Evolutionary conservation across 306 rosid genomes (phyloP), one percentile per base, ranked within the genome.

Genomic region (Acacia melanoxylon): DNA sequence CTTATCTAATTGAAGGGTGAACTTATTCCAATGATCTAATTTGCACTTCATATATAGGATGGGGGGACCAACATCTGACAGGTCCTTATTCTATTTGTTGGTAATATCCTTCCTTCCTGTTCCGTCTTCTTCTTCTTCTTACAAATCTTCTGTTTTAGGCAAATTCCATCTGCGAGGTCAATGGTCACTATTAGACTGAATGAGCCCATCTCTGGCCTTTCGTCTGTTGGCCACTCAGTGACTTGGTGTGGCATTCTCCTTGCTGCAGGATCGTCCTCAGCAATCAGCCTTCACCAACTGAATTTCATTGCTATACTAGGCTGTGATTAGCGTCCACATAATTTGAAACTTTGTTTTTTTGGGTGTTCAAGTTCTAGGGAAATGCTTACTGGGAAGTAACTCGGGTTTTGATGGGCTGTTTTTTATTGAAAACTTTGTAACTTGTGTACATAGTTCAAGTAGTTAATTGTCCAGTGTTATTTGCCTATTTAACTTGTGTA

Each of bases 11-110:
- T 75, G 44, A 79, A 70, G 54, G 16, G 16, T 42, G 13, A 69
- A 69, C 31, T 69, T 41, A 41, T 20, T 68, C 45, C 33, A 11
- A 12, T 69, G 51, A 41, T 41, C 52, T 76, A 52, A 59, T 42
- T 52, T 82, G 44, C 77, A 68, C 61, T 69, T 37, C 20, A 75
- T 48, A 74, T 33, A 56, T 74, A 83, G 77, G 77, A 79, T 68
- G 46, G 51, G 78, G 54, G 44, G 17, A 20, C 33, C 10, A 10
- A 8, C 72, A 68, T 37, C 31, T 68, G 74, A 25, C 19, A 20
- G 19, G 52, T 40, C 73, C 3, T 25, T 69, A 41, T 40, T 41
- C 59, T 52, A 52, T 52, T 16, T 49, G 56, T 49, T 49, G 56
- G 56, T 4, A 49, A 49, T 73, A 62, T 48, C 52, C 5, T 48